phyloP scores from a whole-genome alignment of 2,329 filamentous ascomycete genomes.

The Cladosporium sp. region DNA sequence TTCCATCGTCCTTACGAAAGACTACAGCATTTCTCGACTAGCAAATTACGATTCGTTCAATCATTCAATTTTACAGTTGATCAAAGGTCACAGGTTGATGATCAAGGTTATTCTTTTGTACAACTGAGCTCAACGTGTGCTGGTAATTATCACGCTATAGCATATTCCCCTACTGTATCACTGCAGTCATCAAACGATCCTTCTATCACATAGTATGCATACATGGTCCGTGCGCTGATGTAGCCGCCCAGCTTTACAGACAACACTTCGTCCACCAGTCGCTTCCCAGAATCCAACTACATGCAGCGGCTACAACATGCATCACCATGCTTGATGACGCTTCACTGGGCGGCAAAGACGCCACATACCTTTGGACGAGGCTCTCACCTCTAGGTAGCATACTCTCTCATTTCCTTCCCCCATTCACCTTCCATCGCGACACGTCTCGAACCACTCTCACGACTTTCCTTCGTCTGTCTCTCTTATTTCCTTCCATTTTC shows the following conservation, averaged over 20 bases:
- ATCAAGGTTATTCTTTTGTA: background rate
- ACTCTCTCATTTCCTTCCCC: constrained; percentile 3
- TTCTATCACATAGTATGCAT: background rate
- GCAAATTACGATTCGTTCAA: background rate
- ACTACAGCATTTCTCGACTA: constrained; percentile 7
- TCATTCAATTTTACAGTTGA: background rate
- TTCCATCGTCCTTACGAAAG: background rate
- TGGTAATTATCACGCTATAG: background rate
- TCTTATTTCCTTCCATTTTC: background rate
- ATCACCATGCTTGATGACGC: constrained; percentile 15
- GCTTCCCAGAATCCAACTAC: constrained; percentile 12
- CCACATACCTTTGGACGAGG: constrained; percentile 2
- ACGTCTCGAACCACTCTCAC: constrained; percentile 13
- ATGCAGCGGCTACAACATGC: constrained; percentile 14
- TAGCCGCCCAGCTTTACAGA: constrained; percentile 1
- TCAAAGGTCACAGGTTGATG: background rate
- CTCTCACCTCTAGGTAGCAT: background rate
- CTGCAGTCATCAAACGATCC: background rate
- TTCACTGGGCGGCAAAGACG: constrained; percentile 37
- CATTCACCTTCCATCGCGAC: constrained; percentile 5
- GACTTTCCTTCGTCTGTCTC: constrained; percentile 6
- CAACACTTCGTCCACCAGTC: constrained; percentile 12
- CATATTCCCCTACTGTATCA: background rate
- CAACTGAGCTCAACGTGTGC: background rate
- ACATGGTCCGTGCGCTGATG: background rate